Percentiles rank a stretch among this genome's conserved stretches.
Evolutionary conservation across 495 filamentous ascomycete genomes (phyloP).

Genomic region (Geopyxis carbonaria): DNA sequence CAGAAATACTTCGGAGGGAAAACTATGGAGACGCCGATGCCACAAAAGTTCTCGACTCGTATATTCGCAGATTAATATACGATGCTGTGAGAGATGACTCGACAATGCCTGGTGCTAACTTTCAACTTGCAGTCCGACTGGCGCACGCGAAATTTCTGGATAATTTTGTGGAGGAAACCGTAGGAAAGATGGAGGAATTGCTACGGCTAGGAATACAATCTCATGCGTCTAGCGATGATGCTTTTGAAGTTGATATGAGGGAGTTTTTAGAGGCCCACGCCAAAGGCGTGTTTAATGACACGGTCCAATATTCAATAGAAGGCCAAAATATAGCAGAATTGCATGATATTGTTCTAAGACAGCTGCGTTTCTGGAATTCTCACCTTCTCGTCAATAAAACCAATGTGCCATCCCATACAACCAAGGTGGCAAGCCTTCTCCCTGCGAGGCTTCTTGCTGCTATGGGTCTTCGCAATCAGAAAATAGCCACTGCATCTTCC

Average conservation of each 20-base stretch:
- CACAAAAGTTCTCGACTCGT: conserved; percentile 1
- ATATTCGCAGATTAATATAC: conserved; percentile 1
- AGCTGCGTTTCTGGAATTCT: conserved; percentile 10
- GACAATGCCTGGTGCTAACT: conserved; percentile 1
- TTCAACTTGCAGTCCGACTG: conserved; percentile 1
- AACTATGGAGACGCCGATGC: background rate
- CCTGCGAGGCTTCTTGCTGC: conserved; percentile 5
- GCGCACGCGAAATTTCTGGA: conserved; percentile 1
- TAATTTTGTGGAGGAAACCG: conserved; percentile 1
- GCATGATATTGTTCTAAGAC: conserved; percentile 4
- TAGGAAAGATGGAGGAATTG: background rate
- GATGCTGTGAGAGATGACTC: background rate
- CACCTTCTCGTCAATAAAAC: conserved; percentile 5
- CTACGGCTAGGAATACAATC: conserved; percentile 4
- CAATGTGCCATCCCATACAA: conserved; percentile 3
- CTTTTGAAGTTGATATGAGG: conserved; percentile 9
- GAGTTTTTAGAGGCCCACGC: conserved; percentile 9
- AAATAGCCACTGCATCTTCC: conserved; percentile 8
- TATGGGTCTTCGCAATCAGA: conserved; percentile 11
- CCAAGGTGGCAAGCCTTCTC: too few species aligned
- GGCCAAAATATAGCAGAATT: background rate
- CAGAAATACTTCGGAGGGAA: background rate
- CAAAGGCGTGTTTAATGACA: background rate
- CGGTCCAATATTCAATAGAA: background rate
- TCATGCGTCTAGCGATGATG: conserved; percentile 16